phyloP scores from a whole-genome alignment of 306 rosid species.

The Vigna nakashimae region DNA sequence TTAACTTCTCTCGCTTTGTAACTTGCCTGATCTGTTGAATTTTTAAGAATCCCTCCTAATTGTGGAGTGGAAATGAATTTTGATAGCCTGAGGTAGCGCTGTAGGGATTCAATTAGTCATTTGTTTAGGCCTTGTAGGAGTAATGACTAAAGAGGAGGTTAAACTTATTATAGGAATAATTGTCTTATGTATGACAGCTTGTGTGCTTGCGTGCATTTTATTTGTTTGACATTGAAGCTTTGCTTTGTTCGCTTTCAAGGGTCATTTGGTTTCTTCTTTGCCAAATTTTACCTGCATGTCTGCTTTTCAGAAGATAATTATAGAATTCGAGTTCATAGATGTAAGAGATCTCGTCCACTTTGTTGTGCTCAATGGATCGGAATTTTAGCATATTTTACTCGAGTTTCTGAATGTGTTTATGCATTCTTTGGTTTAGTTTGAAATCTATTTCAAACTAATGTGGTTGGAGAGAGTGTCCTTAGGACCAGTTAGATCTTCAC shows the following conservation, averaged over 20 bases:
- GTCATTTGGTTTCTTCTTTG: constrained; percentile 1
- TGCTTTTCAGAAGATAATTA: not conserved
- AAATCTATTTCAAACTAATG: not conserved
- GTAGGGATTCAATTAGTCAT: constrained; percentile 69
- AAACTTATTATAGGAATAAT: constrained; percentile 51
- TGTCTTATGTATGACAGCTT: constrained; percentile 32
- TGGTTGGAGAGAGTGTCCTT: not conserved
- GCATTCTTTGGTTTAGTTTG: not conserved
- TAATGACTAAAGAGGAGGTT: constrained; percentile 54
- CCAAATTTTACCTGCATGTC: not conserved
- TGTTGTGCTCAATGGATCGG: not conserved
- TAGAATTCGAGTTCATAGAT: constrained; percentile 11
- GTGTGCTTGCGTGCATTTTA: constrained; percentile 40
- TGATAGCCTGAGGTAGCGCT: constrained; percentile 65
- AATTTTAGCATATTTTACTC: not conserved
- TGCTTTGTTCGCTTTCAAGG: constrained; percentile 33
- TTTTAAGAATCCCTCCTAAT: constrained; percentile 73
- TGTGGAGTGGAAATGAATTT: constrained; percentile 89
- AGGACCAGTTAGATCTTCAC: no score
- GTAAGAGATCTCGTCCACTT: constrained; percentile 16
- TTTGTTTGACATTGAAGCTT: constrained; percentile 27
- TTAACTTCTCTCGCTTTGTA: constrained; percentile 50
- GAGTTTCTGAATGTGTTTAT: not conserved
- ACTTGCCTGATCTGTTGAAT: constrained; percentile 60
- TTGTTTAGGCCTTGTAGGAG: constrained; percentile 56